A percentile compares a stretch with the other conserved stretches of the same genome.
These are phyloP conservation scores for Entomortierella beljakovae DNA, from an alignment of 192 early-diverging fungal species.

Conservation along the genomic window DNA sequence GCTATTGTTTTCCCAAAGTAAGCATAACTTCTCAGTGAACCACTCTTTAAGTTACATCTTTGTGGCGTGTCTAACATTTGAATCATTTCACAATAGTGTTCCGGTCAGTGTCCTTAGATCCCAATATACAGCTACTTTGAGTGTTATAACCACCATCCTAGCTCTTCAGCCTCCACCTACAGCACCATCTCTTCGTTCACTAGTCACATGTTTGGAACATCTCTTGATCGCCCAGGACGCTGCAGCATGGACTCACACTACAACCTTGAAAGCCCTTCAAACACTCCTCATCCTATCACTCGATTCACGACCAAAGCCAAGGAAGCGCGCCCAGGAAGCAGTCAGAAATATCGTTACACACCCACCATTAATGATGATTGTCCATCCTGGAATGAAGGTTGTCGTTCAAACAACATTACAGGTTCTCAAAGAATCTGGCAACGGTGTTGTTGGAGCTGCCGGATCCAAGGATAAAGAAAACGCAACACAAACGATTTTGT, in stretches of 20 bases:
- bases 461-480: conserved; percentile 53
- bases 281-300: conserved; percentile 81
- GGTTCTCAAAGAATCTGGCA: conserved; percentile 52
- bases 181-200: conserved; percentile 78
- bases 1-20: conserved; percentile 80
- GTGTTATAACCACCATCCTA: conserved; percentile 72
- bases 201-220: conserved; percentile 82
- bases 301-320: conserved; percentile 84
- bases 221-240: conserved; percentile 85
- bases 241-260: conserved; percentile 75
- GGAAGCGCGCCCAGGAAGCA: conserved; percentile 90
- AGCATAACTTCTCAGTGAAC: conserved; percentile 2
- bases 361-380: conserved; percentile 68
- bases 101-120: conserved; percentile 65
- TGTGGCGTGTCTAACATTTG: neutral
- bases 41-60: neutral
- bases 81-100: conserved; percentile 54
- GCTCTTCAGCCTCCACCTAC: conserved; percentile 75
- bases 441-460: conserved; percentile 43
- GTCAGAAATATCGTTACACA: conserved; percentile 73
- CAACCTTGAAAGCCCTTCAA: conserved; percentile 76
- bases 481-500: conserved; percentile 52
- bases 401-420: conserved; percentile 49
- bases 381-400: conserved; percentile 44
- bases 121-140: conserved; percentile 71